Evolutionary conservation across 768 basidiomycete species (phyloP).

Genomic region (Roridomyces roridus): DNA sequence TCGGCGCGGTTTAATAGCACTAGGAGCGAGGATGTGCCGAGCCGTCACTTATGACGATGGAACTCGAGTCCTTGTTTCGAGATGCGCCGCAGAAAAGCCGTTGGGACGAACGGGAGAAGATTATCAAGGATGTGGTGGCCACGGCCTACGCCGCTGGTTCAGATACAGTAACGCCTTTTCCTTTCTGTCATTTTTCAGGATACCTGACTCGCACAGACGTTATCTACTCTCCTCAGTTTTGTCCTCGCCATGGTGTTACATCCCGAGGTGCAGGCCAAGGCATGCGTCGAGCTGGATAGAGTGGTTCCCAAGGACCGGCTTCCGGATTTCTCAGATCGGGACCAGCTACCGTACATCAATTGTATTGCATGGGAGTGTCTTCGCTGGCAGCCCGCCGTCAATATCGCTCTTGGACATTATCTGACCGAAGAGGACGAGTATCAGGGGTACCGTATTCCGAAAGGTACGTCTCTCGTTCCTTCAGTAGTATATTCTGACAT

Average conservation of each 20-base stretch:
- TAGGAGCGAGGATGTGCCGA: conserved; percentile 23
- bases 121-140: conserved; percentile 32
- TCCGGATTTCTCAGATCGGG: conserved; percentile 26
- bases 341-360: conserved; percentile 46
- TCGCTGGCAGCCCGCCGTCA: conserved; percentile 29
- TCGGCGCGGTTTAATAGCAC: not conserved
- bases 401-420: conserved; percentile 15
- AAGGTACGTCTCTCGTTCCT: conserved; percentile 45
- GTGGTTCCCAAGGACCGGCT: conserved; percentile 32
- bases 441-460: conserved; percentile 49
- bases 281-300: conserved; percentile 37
- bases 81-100: conserved; percentile 20
- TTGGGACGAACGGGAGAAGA: conserved; percentile 13
- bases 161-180: conserved; percentile 43
- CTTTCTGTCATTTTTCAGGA: not conserved
- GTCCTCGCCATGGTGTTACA: conserved; percentile 41
- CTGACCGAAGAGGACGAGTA: conserved; percentile 48
- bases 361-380: conserved; percentile 47
- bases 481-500: too few species aligned
- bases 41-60: conserved; percentile 25
- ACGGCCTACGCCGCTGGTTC: conserved; percentile 44
- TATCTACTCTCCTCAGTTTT: conserved; percentile 41
- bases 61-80: conserved; percentile 21
- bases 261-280: conserved; percentile 40
- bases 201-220: conserved; percentile 28